Base-by-base conservation (phyloP, 2,329 filamentous ascomycete species). In the Alternaria hordeiaustralica region DNA sequence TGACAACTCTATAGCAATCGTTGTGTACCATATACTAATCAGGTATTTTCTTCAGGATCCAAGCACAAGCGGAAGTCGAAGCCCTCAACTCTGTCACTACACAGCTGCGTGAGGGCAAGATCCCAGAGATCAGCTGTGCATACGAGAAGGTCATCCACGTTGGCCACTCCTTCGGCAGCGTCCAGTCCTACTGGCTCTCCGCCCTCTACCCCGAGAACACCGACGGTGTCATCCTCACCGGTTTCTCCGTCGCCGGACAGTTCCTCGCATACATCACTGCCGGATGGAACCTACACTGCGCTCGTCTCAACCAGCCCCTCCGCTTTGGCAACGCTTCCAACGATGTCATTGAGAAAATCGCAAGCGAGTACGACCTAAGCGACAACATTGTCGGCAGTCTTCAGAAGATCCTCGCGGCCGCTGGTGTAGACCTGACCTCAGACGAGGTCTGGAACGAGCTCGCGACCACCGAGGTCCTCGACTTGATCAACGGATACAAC, bases 141-240 rank as follows among this genome's bases (percentile, higher is more conserved):
- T 83, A 81, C 68, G 56, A 78, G 9, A 82, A 85, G 70, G 79
- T 87, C 23, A 80, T 88, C 9, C 88, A 91, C 73, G 82, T 89
- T 15, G 89, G 89, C 12, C 88, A 91, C 80, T 88, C 86, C 0
- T 91, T 89, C 68, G 89, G 89, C 30, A 88, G 87, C 0, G 78
- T 84, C 6, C 86, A 88, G 68, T 86, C 84, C 3, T 89, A 88
- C 76, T 83, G 79, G 51, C 81, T 91, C 20, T 84, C 86, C 8
- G 82, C 82, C 50, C 73, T 80, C 61, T 80, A 87, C 69, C 87
- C 87, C 1, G 72, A 82, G 58, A 79, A 87, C 60, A 87, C 85
- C 41, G 85, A 90, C 64, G 87, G 84, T 43, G 81, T 90, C 44
- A 78, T 89, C 55, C 81, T 91, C 7, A 90, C 88, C 1, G 89